A percentile compares a stretch with the other conserved stretches of the same genome.
phyloP scores from a whole-genome alignment of 345 rosid genomes.

The Rhizophora apiculata region DNA sequence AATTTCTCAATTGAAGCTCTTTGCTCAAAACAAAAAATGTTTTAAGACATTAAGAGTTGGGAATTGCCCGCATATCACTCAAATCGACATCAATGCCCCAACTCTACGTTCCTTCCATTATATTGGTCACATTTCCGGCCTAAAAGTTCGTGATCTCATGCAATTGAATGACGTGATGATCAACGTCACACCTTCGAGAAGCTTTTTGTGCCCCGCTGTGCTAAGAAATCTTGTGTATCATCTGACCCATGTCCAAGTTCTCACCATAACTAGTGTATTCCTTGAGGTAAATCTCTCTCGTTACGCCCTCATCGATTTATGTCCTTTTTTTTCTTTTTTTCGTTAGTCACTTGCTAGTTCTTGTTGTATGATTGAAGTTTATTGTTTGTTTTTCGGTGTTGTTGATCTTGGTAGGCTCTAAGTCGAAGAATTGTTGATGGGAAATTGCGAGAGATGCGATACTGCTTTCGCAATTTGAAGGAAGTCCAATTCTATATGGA shows the following conservation, averaged over 20 bases:
- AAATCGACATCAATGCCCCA: constrained; percentile 3
- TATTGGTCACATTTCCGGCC: background rate
- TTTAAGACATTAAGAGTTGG: constrained; percentile 16
- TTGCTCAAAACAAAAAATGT: background rate
- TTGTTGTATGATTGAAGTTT: background rate
- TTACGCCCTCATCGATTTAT: too few relatives aligned
- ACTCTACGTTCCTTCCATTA: constrained; percentile 5
- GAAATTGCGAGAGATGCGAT: background rate
- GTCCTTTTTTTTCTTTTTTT: too few relatives aligned
- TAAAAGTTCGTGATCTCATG: background rate
- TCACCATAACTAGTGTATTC: constrained; percentile 16
- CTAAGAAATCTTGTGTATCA: background rate
- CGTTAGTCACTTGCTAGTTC: too few relatives aligned
- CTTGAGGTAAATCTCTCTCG: constrained; percentile 16
- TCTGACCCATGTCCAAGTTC: background rate
- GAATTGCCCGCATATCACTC: background rate
- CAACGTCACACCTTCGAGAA: background rate
- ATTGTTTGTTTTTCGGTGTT: background rate
- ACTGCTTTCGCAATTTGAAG: constrained; percentile 4
- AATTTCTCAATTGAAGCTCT: background rate
- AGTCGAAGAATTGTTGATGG: background rate
- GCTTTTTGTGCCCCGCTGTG: too few relatives aligned
- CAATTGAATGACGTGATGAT: constrained; percentile 12
- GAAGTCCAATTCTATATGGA: constrained; percentile 29
- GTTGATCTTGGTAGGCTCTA: constrained; percentile 6